Evolutionary conservation across 2,329 filamentous ascomycete genomes (phyloP).

Genomic region (Clarireedia sp.): DNA sequence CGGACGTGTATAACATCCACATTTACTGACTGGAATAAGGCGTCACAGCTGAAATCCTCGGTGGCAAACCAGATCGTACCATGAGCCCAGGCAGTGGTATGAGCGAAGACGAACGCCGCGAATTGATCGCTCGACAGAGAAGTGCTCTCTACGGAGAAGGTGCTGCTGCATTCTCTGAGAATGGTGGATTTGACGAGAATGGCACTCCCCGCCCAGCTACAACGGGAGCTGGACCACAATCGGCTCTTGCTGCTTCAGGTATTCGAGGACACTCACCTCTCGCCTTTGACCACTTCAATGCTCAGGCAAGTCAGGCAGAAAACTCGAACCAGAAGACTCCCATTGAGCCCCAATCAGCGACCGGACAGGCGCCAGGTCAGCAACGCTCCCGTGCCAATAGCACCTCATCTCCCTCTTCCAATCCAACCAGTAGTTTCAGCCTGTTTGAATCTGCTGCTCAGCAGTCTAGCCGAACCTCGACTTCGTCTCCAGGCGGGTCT

Average conservation of each 20-base stretch:
- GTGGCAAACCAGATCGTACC: slow-evolving; percentile 76
- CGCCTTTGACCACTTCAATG: slow-evolving; percentile 62
- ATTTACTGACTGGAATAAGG: slow-evolving; percentile 38
- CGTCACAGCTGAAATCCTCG: slow-evolving; percentile 57
- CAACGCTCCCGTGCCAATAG: slow-evolving; percentile 66
- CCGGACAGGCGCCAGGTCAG: slow-evolving; percentile 28
- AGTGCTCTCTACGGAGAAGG: slow-evolving; percentile 83
- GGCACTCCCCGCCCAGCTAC: slow-evolving; percentile 55
- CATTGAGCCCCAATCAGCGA: slow-evolving; percentile 40
- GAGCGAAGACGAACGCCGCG: slow-evolving; percentile 93
- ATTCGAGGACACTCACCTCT: slow-evolving; percentile 73
- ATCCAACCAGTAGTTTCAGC: slow-evolving; percentile 49
- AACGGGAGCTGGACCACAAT: slow-evolving; percentile 53
- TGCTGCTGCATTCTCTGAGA: slow-evolving; percentile 55
- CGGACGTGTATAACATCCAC: slow-evolving; percentile 19
- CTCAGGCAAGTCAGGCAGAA: slow-evolving; percentile 27
- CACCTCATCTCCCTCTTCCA: slow-evolving; percentile 74
- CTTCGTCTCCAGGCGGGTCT: slow-evolving; percentile 77
- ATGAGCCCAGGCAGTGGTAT: slow-evolving; percentile 72
- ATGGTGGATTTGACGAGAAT: slow-evolving; percentile 60
- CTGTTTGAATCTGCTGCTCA: slow-evolving; percentile 54
- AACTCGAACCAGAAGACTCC: slow-evolving; percentile 28
- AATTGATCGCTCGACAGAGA: slow-evolving; percentile 92
- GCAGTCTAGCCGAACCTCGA: slow-evolving; percentile 70
- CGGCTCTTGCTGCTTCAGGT: slow-evolving; percentile 52